Evolutionary conservation across 306 rosid genomes (phyloP), one percentile per base, ranked within the genome.

Genomic region (Pyrus pyrifolia): DNA sequence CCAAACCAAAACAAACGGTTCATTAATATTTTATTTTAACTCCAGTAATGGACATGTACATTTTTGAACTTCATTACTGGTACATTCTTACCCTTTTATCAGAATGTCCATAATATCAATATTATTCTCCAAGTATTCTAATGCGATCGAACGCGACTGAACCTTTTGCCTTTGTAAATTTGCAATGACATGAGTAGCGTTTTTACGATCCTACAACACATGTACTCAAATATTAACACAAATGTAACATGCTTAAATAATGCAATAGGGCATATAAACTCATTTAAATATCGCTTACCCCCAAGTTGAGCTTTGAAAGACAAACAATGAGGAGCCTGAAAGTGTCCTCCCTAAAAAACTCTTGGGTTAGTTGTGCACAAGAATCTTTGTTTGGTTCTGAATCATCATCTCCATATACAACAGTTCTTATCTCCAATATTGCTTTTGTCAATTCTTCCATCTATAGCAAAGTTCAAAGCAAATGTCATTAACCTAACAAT

Each of bases 81-180:
- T n/a, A 4, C 67, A 18, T 17, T 71, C 78, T 57, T 81, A 91
- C 97, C 89, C 95, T 11, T 53, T 63, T 6, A 89, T 82, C 67
- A 89, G 69, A 73, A 81, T 78, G 68, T 89, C 89, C 80, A 88
- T 72, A 11, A 89, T 51, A 83, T 92, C 90, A 23, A 91, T 45
- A 58, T 91, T 91, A 5, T 59, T 74, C 52, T 91, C 90, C 72
- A 91, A 75, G 51, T 82, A 89, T 25, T 83, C 84, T 9, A 91
- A 86, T 62, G 91, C 90, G 31, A 89, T 38, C 67, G 86, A 13
- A 74, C 59, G 79, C 31, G 89, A 85, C 62, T 79, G 76, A 66
- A 89, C 86, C 42, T 77, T 72, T 68, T 88, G 97, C 81, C 88
- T 81, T 75, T 86, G 93, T 81, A 92, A 83, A 84, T 89, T 92